Evolutionary conservation across 1,284 basidiomycete species (phyloP).

Genomic region (Mycena citricolor): DNA sequence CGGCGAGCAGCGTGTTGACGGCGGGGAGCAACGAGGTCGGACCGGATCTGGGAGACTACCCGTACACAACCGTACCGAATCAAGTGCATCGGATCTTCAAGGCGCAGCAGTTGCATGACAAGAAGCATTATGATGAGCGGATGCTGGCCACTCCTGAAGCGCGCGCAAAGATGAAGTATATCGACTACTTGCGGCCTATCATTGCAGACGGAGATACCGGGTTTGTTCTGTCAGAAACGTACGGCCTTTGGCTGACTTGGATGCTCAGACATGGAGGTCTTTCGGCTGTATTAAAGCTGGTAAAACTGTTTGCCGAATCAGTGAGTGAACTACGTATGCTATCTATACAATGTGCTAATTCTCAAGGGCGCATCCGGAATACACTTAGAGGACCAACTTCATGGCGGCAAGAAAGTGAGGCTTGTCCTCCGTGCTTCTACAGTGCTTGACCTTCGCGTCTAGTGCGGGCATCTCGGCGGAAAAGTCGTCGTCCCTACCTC

Average conservation of each 20-base stretch:
- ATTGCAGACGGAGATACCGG: slow-evolving; percentile 95
- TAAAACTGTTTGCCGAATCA: slow-evolving; percentile 89
- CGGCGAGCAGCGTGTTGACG: slow-evolving; percentile 82
- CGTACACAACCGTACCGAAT: slow-evolving; percentile 93
- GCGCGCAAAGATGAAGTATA: slow-evolving; percentile 66
- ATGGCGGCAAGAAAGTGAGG: slow-evolving; percentile 82
- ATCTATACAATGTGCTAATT: slow-evolving; percentile 5
- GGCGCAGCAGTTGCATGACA: slow-evolving; percentile 84
- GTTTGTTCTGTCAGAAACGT: too few species aligned
- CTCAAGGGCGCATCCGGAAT: slow-evolving; percentile 80
- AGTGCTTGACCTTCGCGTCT: slow-evolving; percentile 4
- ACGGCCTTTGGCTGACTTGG: slow-evolving; percentile 11
- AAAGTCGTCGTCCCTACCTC: slow-evolving; percentile 91
- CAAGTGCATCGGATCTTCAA: slow-evolving; percentile 86
- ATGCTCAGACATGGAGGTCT: slow-evolving; percentile 82
- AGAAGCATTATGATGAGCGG: slow-evolving; percentile 85
- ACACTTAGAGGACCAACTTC: slow-evolving; percentile 90
- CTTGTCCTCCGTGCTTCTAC: background rate
- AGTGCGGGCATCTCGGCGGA: slow-evolving; percentile 91
- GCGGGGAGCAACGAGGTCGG: slow-evolving; percentile 96
- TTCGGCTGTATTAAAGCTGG: slow-evolving; percentile 96
- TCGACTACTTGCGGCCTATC: slow-evolving; percentile 92
- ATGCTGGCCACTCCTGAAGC: slow-evolving; percentile 64
- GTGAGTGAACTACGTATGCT: slow-evolving; percentile 35
- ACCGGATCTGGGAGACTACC: slow-evolving; percentile 96